Evolutionary conservation across 2,329 filamentous ascomycete genomes (phyloP).

Genomic region (Ceratocystis huliohia): DNA sequence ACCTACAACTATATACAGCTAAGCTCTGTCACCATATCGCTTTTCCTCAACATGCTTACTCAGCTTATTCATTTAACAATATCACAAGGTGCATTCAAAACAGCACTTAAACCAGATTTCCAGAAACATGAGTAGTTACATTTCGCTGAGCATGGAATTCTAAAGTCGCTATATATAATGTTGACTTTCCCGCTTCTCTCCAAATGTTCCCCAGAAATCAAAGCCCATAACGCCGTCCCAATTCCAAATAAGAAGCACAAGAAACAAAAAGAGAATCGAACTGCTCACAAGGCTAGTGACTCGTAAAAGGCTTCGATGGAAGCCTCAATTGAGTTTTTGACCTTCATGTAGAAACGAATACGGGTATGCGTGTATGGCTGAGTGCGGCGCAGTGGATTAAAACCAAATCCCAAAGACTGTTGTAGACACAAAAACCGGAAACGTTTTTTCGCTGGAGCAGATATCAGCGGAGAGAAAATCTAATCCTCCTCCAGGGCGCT

Average conservation of each 20-base stretch:
- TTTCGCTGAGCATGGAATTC: not conserved
- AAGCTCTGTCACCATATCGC: too few relatives aligned
- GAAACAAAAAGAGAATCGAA: slow-evolving; percentile 1
- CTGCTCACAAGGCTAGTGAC: not conserved
- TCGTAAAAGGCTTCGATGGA: not conserved
- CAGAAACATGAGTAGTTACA: not conserved
- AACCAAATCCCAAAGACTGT: not conserved
- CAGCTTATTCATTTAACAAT: too few relatives aligned
- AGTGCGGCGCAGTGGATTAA: not conserved
- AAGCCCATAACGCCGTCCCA: slow-evolving; percentile 11
- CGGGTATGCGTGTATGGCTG: not conserved
- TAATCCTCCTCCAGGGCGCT: slow-evolving; percentile 43
- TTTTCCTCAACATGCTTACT: too few relatives aligned
- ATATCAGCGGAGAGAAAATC: slow-evolving; percentile 12
- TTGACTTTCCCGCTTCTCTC: not conserved
- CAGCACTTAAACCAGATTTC: not conserved
- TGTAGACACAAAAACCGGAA: not conserved
- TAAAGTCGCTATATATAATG: slow-evolving; percentile 9
- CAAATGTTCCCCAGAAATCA: slow-evolving; percentile 10
- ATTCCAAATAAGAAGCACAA: slow-evolving; percentile 6
- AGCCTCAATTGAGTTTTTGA: not conserved
- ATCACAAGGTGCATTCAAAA: not conserved
- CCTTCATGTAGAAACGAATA: not conserved
- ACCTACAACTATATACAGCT: too few relatives aligned
- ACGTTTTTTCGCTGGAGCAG: not conserved